Evolutionary conservation across 1,284 basidiomycete species (phyloP).

Genomic region (Boletus hoseneyae): DNA sequence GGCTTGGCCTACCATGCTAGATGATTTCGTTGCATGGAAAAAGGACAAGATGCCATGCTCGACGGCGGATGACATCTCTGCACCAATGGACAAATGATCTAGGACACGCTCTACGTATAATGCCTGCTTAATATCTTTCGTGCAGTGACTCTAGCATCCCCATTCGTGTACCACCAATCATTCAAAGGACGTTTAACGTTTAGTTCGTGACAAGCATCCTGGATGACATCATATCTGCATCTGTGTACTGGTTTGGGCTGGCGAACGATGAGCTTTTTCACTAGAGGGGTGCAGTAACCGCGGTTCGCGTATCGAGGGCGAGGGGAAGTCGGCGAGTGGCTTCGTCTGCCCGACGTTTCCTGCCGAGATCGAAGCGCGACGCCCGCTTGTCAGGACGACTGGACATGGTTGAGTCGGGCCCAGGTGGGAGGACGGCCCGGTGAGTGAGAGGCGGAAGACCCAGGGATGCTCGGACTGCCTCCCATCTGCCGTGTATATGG

Average conservation of each 20-base stretch:
- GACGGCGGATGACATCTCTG: constrained; percentile 1
- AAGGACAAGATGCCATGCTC: constrained; percentile 26
- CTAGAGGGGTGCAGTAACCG: constrained; percentile 6
- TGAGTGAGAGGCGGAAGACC: constrained; percentile 22
- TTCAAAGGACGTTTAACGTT: neutral
- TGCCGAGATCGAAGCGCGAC: constrained; percentile 26
- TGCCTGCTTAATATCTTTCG: constrained; percentile 17
- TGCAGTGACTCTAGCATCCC: constrained; percentile 12
- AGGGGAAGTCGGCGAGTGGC: constrained; percentile 6
- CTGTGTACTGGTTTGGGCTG: neutral
- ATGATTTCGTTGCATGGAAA: constrained; percentile 72
- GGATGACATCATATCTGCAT: constrained; percentile 1
- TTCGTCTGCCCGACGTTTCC: constrained; percentile 14
- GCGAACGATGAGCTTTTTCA: constrained; percentile 1
- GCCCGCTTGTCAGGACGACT: constrained; percentile 5
- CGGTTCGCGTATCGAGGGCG: constrained; percentile 5
- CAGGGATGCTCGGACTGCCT: constrained; percentile 28
- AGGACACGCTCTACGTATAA: constrained; percentile 12
- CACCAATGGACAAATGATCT: constrained; percentile 7
- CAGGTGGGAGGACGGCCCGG: constrained; percentile 1
- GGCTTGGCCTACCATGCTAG: constrained; percentile 77
- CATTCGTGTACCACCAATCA: constrained; percentile 2
- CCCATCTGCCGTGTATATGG: constrained; percentile 31
- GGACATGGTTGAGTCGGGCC: neutral
- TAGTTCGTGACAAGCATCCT: neutral